Conservation (phyloP, 768 basidiomycete species). For the Daedaleopsis sinensis region DNA sequence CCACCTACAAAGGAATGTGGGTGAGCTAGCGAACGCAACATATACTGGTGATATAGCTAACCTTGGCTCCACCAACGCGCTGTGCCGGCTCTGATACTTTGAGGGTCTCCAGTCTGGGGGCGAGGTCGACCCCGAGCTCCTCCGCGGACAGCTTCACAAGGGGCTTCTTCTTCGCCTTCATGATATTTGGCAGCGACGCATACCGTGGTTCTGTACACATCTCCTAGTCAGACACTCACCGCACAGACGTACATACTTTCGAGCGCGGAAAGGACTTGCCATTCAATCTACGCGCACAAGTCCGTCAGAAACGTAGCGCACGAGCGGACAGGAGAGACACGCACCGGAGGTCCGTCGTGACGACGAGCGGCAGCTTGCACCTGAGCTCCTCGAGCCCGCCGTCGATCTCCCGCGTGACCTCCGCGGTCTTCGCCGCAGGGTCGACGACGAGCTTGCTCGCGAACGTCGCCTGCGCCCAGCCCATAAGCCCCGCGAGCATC, state of each 20-base stretch:
- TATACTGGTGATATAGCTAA: conserved; percentile 26
- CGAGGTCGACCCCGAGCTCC: conserved; percentile 84
- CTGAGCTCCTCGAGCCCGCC: conserved; percentile 87
- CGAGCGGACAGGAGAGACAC: conserved; percentile 28
- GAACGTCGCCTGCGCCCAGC: conserved; percentile 94
- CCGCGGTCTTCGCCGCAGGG: conserved; percentile 59
- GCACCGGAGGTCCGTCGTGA: conserved; percentile 93
- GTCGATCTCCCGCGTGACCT: conserved; percentile 89
- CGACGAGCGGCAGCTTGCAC: conserved; percentile 77
- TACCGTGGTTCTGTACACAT: conserved; percentile 81
- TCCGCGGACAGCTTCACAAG: conserved; percentile 78
- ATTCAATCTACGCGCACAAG: conserved; percentile 56
- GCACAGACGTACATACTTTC: neutral
- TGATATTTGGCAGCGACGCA: conserved; percentile 95
- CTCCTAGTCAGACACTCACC: neutral
- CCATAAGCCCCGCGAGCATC: conserved; percentile 92
- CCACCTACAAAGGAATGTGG: conserved; percentile 49
- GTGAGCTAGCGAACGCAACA: neutral
- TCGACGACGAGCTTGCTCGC: conserved; percentile 86
- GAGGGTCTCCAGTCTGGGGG: conserved; percentile 81
- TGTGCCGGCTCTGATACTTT: conserved; percentile 90
- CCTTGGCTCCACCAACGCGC: conserved; percentile 91
- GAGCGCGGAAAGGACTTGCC: conserved; percentile 43
- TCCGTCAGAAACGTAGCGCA: neutral
- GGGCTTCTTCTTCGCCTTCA: conserved; percentile 99